phyloP scores from a whole-genome alignment of 495 filamentous ascomycete genomes.

The Bathelium albidoporum region DNA sequence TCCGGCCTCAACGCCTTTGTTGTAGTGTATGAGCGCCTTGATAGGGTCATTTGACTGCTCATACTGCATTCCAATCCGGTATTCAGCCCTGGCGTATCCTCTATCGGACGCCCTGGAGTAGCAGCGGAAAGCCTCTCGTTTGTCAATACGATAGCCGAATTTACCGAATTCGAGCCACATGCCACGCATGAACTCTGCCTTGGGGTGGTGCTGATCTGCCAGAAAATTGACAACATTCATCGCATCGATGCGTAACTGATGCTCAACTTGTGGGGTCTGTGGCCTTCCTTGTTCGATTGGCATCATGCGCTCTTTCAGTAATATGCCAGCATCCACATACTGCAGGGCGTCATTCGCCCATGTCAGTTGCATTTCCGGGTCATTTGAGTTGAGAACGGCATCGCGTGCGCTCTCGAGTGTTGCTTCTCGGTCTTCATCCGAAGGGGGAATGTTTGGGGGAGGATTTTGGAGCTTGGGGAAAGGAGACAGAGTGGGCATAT shows the following conservation, averaged over 20 bases:
- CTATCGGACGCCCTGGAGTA: conserved; percentile 79
- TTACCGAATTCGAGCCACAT: conserved; percentile 99
- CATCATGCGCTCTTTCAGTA: conserved; percentile 53
- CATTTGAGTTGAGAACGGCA: conserved; percentile 82
- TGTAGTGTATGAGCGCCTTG: conserved; percentile 85
- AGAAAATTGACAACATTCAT: conserved; percentile 85
- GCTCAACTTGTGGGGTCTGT: conserved; percentile 74
- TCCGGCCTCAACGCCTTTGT: conserved; percentile 58
- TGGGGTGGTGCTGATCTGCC: conserved; percentile 83
- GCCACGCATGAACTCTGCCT: conserved; percentile 85
- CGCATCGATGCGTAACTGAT: conserved; percentile 76
- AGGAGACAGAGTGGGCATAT: conserved; percentile 68
- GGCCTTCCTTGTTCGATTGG: conserved; percentile 52
- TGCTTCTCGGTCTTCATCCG: conserved; percentile 86
- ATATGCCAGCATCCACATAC: conserved; percentile 76
- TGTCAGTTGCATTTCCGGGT: conserved; percentile 89
- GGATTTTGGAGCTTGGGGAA: conserved; percentile 76
- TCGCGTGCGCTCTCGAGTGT: conserved; percentile 72
- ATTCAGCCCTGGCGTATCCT: conserved; percentile 89
- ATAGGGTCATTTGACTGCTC: conserved; percentile 83
- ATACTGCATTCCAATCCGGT: conserved; percentile 96
- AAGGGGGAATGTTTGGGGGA: conserved; percentile 83
- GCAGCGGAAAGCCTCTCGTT: conserved; percentile 81
- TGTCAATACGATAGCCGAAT: conserved; percentile 78
- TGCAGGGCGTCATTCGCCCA: conserved; percentile 91